Evolutionary conservation across 1,284 basidiomycete species (phyloP), one percentile per base, ranked within the genome.

Genomic region (Inonotus hispidus): DNA sequence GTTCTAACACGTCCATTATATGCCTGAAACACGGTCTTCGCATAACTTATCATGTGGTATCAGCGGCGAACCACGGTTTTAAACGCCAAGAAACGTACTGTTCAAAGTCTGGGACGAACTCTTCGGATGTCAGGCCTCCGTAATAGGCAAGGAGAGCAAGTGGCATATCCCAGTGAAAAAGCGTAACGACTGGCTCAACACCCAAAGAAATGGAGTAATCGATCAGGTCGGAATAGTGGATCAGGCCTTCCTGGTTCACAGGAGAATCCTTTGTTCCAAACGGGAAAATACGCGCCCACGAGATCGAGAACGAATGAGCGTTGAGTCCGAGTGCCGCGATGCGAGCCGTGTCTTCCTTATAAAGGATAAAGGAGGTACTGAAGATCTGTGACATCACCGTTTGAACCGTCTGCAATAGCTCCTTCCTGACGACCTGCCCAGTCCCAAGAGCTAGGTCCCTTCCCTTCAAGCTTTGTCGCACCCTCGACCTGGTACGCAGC

Each of bases 401-500:
- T 63, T 8, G 50, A 55, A 21, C 58, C 61, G 37, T 62, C 61
- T 2, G 43, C 49, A 16, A 62, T 56, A 3, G 35, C 41, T 35
- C 39, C 53, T 43, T 21, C 75, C 58, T 78, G 76, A n/a, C 74
- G 70, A 58, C 72, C 74, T 53, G 75, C 77, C 78, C 77, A 81
- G 65, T 81, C 79, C 78, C 79, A 80, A 62, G 74, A 72, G 3
- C 73, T 74, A 1, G 78, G 79, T 0, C 78, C 79, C 59, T 80
- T 80, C 0, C 78, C 79, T 59, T 79, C 79, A 56, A 73, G 72
- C 62, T 79, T 79, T 2, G 70, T 73, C 3, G 78, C 78, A 6
- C 79, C 79, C 70, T 80, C 79, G 23, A 80, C 79, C 62, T 80
- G 78, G 65, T 77, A 80, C 3, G 78, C 76, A 27, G 78, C 76